Percentiles rank a stretch among this genome's conserved stretches.
Evolutionary conservation across 352 stramenopile genomes (phyloP).

Genomic region (Sclerospora graminicola): DNA sequence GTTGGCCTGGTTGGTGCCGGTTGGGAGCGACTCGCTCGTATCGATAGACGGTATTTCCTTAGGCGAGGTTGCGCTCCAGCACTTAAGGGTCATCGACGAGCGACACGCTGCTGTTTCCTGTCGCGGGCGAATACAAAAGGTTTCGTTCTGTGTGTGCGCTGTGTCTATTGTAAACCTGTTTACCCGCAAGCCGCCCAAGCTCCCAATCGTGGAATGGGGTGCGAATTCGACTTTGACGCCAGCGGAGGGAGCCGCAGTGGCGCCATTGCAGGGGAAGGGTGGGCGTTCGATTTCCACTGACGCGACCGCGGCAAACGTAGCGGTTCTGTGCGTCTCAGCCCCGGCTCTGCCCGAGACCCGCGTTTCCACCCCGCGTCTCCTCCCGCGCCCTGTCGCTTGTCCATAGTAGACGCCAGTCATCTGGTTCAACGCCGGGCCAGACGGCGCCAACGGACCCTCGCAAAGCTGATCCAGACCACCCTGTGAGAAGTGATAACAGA

Average conservation of each 20-base stretch:
- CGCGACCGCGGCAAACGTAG: conserved; percentile 5
- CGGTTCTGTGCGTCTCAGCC: background rate
- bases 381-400: conserved; percentile 6
- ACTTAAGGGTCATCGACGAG: conserved; percentile 50
- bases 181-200: conserved; percentile 7
- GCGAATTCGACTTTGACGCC: conserved; percentile 22
- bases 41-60: conserved; percentile 19
- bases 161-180: background rate
- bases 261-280: conserved; percentile 26
- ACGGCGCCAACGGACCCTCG: conserved; percentile 1
- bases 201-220: conserved; percentile 27
- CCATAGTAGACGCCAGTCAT: conserved; percentile 4
- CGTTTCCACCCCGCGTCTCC: conserved; percentile 7
- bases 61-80: conserved; percentile 30
- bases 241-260: conserved; percentile 20
- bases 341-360: background rate
- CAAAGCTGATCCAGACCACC: conserved; percentile 10
- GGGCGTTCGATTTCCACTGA: conserved; percentile 15
- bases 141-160: conserved; percentile 1
- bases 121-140: background rate
- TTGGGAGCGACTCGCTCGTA: conserved; percentile 19
- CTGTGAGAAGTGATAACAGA: conserved; percentile 1
- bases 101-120: conserved; percentile 3
- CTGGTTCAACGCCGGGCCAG: conserved; percentile 2
- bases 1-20: conserved; percentile 8